Evolutionary conservation across 495 filamentous ascomycete species (phyloP).

Genomic region (Terfezia boudieri): DNA sequence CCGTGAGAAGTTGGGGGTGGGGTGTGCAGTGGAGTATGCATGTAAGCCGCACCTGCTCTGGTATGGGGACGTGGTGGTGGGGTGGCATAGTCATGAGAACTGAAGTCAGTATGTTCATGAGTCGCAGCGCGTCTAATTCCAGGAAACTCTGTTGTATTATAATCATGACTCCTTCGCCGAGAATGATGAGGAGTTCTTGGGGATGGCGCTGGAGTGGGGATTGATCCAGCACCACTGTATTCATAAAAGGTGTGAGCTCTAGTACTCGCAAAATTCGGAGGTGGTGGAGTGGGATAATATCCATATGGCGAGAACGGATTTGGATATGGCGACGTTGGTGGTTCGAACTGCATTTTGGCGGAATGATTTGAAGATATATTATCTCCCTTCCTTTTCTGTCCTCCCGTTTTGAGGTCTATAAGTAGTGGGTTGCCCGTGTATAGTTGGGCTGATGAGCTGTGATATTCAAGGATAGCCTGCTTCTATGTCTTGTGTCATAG

Average conservation of each 20-base stretch:
- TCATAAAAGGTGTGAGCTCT: neutral
- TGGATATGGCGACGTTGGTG: neutral
- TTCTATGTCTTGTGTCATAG: no score
- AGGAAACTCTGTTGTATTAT: conserved; percentile 12
- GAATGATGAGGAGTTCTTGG: conserved; percentile 17
- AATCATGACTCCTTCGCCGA: conserved; percentile 15
- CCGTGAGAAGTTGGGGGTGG: conserved; percentile 16
- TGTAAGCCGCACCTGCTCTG: conserved; percentile 8
- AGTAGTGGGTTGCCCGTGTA: no score
- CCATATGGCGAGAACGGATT: neutral
- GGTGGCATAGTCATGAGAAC: conserved; percentile 14
- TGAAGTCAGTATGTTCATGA: conserved; percentile 12
- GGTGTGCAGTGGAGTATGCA: conserved; percentile 19
- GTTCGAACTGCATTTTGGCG: neutral
- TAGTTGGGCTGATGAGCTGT: no score
- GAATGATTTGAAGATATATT: no score
- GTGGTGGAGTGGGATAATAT: neutral
- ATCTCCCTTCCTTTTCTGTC: no score
- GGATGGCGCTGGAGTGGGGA: conserved; percentile 17
- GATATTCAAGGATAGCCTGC: no score
- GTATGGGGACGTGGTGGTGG: conserved; percentile 16
- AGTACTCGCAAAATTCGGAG: neutral
- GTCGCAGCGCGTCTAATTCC: conserved; percentile 16
- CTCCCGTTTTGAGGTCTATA: no score
- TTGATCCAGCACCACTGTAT: neutral